A percentile compares a stretch with the other conserved stretches of the same genome.
These are phyloP conservation scores for Madurella fahalii DNA, from an alignment of 2,329 filamentous ascomycete genomes.

Conservation along the genomic window DNA sequence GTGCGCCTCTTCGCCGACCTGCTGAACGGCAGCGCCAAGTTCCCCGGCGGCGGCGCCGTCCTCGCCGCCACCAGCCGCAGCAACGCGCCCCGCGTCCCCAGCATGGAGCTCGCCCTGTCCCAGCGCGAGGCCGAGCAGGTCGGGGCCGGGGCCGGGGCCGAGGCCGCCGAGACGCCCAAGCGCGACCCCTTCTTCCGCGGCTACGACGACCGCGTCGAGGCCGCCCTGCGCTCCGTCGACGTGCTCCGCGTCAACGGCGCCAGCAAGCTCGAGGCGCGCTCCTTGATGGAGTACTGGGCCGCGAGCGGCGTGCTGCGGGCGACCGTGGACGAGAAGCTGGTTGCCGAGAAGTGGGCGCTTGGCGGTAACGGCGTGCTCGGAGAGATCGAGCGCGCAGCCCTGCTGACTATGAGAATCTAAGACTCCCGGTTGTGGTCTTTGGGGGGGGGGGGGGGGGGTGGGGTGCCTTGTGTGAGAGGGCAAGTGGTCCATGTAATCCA, in stretches of 20 bases:
- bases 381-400: slow-evolving; percentile 70
- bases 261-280: slow-evolving; percentile 68
- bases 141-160: slow-evolving; percentile 22
- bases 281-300: slow-evolving; percentile 90
- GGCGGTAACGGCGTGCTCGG: slow-evolving; percentile 77
- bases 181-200: slow-evolving; percentile 51
- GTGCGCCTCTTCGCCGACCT: slow-evolving; percentile 71
- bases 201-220: slow-evolving; percentile 56
- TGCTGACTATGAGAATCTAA: slow-evolving; percentile 48
- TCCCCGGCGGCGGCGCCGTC: slow-evolving; percentile 73
- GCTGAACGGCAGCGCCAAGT: slow-evolving; percentile 54
- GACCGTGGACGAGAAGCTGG: slow-evolving; percentile 63
- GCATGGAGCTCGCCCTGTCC: slow-evolving; percentile 64
- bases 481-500: slow-evolving; percentile 11
- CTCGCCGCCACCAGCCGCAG: slow-evolving; percentile 70
- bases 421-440: neutral
- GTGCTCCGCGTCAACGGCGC: slow-evolving; percentile 62
- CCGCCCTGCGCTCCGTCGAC: slow-evolving; percentile 46
- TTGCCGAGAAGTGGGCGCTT: slow-evolving; percentile 80
- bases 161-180: slow-evolving; percentile 30
- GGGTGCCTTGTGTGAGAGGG: neutral
- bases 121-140: slow-evolving; percentile 47
- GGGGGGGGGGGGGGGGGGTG: neutral
- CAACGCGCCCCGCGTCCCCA: slow-evolving; percentile 61
- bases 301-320: slow-evolving; percentile 74